A percentile compares a stretch with the other conserved stretches of the same genome.
phyloP scores from a whole-genome alignment of 2,329 filamentous ascomycete species.

The Zasmidium citrigriseum region DNA sequence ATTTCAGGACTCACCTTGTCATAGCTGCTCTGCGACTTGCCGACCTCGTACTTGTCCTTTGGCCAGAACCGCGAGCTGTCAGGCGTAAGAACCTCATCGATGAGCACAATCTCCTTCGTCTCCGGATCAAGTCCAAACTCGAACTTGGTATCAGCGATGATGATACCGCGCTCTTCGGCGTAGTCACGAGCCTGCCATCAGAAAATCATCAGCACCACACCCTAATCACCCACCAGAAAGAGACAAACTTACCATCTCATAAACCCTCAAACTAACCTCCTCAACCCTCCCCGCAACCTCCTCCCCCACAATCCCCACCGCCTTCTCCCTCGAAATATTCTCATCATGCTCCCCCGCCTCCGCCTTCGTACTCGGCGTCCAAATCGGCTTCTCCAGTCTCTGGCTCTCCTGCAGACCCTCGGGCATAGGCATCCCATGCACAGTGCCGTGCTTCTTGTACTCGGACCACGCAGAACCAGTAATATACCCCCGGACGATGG shows the following conservation, averaged over 20 bases:
- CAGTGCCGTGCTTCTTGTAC: slow-evolving; percentile 71
- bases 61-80: slow-evolving; percentile 81
- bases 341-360: slow-evolving; percentile 77
- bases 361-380: slow-evolving; percentile 84
- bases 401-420: slow-evolving; percentile 70
- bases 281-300: slow-evolving; percentile 66
- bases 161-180: slow-evolving; percentile 66
- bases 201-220: background rate
- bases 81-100: slow-evolving; percentile 85
- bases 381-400: slow-evolving; percentile 68
- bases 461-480: slow-evolving; percentile 83
- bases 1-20: slow-evolving; percentile 65
- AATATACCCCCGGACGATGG: slow-evolving; percentile 87
- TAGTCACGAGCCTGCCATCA: slow-evolving; percentile 57
- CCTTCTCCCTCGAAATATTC: slow-evolving; percentile 75
- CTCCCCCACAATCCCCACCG: slow-evolving; percentile 63
- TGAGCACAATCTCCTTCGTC: slow-evolving; percentile 68
- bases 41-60: slow-evolving; percentile 68
- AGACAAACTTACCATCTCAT: slow-evolving; percentile 51
- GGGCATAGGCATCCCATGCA: slow-evolving; percentile 73
- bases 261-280: slow-evolving; percentile 64
- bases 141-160: slow-evolving; percentile 78
- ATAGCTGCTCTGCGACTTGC: slow-evolving; percentile 76
- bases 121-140: slow-evolving; percentile 68
- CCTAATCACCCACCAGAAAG: background rate